These are phyloP conservation scores for Penicillium nucicola DNA, from an alignment of 495 filamentous ascomycete genomes.

Conservation along the genomic window DNA sequence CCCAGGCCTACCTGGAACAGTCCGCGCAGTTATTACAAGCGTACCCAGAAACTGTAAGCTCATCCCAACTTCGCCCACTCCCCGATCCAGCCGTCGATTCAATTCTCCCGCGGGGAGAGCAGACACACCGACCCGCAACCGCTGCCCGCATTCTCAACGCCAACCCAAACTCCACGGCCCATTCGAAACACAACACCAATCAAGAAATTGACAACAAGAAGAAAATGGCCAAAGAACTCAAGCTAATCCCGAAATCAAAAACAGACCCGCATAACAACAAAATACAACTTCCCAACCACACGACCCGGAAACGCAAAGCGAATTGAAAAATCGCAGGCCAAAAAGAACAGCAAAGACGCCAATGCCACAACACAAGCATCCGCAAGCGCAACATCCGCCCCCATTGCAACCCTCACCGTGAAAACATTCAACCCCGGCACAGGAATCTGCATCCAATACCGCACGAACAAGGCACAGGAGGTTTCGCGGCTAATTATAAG, in stretches of 20 bases:
- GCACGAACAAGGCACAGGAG: slow-evolving; percentile 86
- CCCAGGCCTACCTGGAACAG: slow-evolving; percentile 62
- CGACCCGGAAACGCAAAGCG: slow-evolving; percentile 28
- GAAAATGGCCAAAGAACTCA: slow-evolving; percentile 2
- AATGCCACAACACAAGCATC: slow-evolving; percentile 23
- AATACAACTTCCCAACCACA: slow-evolving; percentile 66
- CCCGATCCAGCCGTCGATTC: neutral
- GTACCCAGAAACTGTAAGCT: slow-evolving; percentile 59
- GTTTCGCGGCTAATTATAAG: slow-evolving; percentile 75
- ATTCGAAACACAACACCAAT: neutral
- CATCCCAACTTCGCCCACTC: neutral
- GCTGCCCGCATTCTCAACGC: neutral
- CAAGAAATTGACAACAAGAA: slow-evolving; percentile 5
- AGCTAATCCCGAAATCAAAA: neutral
- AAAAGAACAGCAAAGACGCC: slow-evolving; percentile 14
- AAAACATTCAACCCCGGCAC: slow-evolving; percentile 87
- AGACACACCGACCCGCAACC: neutral
- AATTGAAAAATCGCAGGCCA: slow-evolving; percentile 18
- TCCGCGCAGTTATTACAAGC: slow-evolving; percentile 60
- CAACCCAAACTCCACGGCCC: neutral
- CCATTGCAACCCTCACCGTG: slow-evolving; percentile 66
- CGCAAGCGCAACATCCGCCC: too few species aligned
- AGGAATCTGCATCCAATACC: slow-evolving; percentile 84
- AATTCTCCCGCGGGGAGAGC: neutral
- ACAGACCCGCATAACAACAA: slow-evolving; percentile 79